Conservation (phyloP, 2,329 filamentous ascomycete genomes). For the Cercospora zeae-maydis region DNA sequence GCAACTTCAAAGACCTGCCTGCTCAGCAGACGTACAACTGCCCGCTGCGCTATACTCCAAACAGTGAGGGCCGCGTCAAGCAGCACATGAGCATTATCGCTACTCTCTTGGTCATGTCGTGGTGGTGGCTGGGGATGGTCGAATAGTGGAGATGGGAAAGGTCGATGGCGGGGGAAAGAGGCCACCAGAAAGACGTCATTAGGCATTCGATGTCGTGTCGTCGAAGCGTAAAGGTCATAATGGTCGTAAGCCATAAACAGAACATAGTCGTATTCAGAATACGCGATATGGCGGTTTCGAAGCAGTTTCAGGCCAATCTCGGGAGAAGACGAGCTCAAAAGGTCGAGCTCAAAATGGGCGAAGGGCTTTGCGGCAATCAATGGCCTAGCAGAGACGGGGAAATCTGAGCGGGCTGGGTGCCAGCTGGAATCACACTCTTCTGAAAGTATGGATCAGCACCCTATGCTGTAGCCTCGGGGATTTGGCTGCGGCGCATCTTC, state of each 20-base stretch:
- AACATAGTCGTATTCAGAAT: conserved; percentile 20
- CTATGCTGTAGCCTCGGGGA: conserved; percentile 44
- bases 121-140: conserved; percentile 9
- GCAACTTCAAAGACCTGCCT: conserved; percentile 19
- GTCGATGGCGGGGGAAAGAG: conserved; percentile 9
- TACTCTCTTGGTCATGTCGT: conserved; percentile 14
- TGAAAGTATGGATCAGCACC: conserved; percentile 22
- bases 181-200: conserved; percentile 21
- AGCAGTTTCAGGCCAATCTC: background rate
- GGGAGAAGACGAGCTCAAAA: background rate
- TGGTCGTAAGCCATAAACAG: conserved; percentile 30
- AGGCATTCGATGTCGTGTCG: conserved; percentile 26
- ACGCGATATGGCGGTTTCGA: conserved; percentile 7
- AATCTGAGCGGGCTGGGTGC: conserved; percentile 4
- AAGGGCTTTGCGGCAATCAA: conserved; percentile 3
- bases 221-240: conserved; percentile 30
- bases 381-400: conserved; percentile 16
- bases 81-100: conserved; percentile 16
- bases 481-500: conserved; percentile 95
- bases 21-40: conserved; percentile 15
- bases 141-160: conserved; percentile 3
- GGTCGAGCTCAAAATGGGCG: background rate
- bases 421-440: background rate
- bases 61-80: conserved; percentile 4
- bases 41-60: conserved; percentile 17